Evolutionary conservation across 2,329 filamentous ascomycete genomes (phyloP).

Genomic region (Anthostomella pinea): DNA sequence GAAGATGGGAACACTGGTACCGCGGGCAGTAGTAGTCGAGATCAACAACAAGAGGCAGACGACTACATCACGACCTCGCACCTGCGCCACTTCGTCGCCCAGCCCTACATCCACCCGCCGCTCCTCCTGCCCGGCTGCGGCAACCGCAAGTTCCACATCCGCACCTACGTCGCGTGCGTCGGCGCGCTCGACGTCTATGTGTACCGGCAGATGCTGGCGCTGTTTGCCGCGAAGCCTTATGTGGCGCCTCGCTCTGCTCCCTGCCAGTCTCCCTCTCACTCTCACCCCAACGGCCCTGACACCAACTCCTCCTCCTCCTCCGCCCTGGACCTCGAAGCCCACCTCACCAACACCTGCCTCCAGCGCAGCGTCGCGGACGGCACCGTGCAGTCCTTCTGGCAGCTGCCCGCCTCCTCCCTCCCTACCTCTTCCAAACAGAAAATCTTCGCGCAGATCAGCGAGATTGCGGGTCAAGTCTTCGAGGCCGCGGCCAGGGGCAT

Average conservation of each 20-base stretch:
- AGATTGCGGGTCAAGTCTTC: conserved; percentile 73
- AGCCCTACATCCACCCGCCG: conserved; percentile 90
- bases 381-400: conserved; percentile 74
- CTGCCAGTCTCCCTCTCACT: conserved; percentile 18
- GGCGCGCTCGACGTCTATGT: conserved; percentile 81
- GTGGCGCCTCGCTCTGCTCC: conserved; percentile 51
- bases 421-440: conserved; percentile 39
- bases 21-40: too few species aligned
- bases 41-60: conserved; percentile 31
- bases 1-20: conserved; percentile 11
- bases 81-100: conserved; percentile 91
- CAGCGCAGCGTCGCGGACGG: conserved; percentile 63
- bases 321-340: conserved; percentile 70
- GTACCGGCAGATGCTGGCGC: conserved; percentile 85
- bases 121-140: conserved; percentile 64
- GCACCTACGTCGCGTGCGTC: conserved; percentile 82
- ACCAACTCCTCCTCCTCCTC: too few species aligned
- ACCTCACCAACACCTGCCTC: conserved; percentile 94
- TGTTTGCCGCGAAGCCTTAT: conserved; percentile 81
- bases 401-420: conserved; percentile 41
- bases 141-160: conserved; percentile 87
- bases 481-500: conserved; percentile 81
- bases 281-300: too few species aligned
- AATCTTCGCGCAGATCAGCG: conserved; percentile 74
- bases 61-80: conserved; percentile 78